These are phyloP conservation scores for Rhexocercosporidium sp. DNA, from an alignment of 2,329 filamentous ascomycete species.

Conservation along the genomic window DNA sequence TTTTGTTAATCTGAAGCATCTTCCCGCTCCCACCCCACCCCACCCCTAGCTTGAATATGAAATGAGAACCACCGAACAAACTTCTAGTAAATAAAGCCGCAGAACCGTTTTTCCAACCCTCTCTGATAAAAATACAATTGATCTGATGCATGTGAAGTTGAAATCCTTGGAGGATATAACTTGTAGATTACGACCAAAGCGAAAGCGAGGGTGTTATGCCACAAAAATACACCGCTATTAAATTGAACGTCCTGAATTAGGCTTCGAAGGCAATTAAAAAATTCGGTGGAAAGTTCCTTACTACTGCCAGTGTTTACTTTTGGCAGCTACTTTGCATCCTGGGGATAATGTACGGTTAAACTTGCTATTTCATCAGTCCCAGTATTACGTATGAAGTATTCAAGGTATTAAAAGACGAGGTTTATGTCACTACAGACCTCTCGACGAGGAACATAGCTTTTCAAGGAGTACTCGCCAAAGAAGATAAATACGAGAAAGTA, in stretches of 20 bases:
- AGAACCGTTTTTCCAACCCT: too few species aligned
- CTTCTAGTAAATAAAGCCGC: too few species aligned
- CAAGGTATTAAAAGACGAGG: constrained; percentile 77
- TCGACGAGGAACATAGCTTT: constrained; percentile 95
- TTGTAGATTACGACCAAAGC: constrained; percentile 85
- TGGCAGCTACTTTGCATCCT: constrained; percentile 88
- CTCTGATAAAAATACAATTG: too few species aligned
- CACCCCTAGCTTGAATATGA: too few species aligned
- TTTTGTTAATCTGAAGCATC: too few species aligned
- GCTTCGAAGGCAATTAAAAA: constrained; percentile 73
- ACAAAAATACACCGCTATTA: constrained; percentile 94
- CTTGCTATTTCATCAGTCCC: constrained; percentile 92
- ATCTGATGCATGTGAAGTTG: too few species aligned
- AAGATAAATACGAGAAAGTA: constrained; percentile 76
- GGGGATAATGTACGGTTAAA: constrained; percentile 99
- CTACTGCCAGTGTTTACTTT: constrained; percentile 82
- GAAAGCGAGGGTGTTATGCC: constrained; percentile 82
- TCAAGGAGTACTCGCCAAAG: constrained; percentile 81
- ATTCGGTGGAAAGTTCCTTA: constrained; percentile 78
- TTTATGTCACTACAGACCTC: constrained; percentile 82
- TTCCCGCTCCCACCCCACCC: too few species aligned
- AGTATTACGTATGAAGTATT: constrained; percentile 89
- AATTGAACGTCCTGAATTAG: constrained; percentile 91
- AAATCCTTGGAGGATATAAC: too few species aligned
- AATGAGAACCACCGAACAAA: too few species aligned